These are phyloP conservation scores for Bretschneidera sinensis DNA, from an alignment of 345 rosid genomes.

Conservation along the genomic window DNA sequence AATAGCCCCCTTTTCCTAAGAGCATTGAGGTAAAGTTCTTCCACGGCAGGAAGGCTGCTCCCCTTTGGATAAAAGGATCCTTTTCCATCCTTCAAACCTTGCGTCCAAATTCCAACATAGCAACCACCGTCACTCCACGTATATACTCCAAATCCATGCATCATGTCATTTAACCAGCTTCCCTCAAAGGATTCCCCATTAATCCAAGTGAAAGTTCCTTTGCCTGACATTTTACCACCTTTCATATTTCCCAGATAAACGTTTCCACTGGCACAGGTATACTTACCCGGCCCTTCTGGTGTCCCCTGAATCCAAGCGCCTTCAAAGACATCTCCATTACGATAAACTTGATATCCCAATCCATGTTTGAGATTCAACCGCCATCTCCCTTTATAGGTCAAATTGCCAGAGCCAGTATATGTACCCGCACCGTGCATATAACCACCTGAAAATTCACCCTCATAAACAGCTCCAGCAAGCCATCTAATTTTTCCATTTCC, in stretches of 20 bases:
- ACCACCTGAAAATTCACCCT: slow-evolving; percentile 89
- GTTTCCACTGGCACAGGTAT: slow-evolving; percentile 84
- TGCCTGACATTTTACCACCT: slow-evolving; percentile 95
- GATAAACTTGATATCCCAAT: slow-evolving; percentile 73
- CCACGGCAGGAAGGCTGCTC: slow-evolving; percentile 60
- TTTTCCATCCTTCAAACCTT: slow-evolving; percentile 92
- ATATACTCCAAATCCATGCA: slow-evolving; percentile 94
- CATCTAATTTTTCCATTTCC: slow-evolving; percentile 72
- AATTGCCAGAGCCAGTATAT: slow-evolving; percentile 37
- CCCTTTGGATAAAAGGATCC: slow-evolving; percentile 91
- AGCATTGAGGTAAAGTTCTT: slow-evolving; percentile 74
- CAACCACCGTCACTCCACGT: slow-evolving; percentile 88
- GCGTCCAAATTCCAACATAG: slow-evolving; percentile 93
- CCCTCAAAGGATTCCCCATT: slow-evolving; percentile 89
- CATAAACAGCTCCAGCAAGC: slow-evolving; percentile 73
- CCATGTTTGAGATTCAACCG: slow-evolving; percentile 88
- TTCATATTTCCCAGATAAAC: slow-evolving; percentile 81
- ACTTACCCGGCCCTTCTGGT: slow-evolving; percentile 91
- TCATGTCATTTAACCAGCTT: slow-evolving; percentile 84
- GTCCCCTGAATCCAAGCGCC: slow-evolving; percentile 91
- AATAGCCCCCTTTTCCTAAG: slow-evolving; percentile 80
- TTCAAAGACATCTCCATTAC: slow-evolving; percentile 76
- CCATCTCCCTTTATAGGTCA: slow-evolving; percentile 88
- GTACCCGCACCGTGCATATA: slow-evolving; percentile 84
- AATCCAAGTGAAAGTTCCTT: slow-evolving; percentile 82